phyloP scores from a whole-genome alignment of 2,329 filamentous ascomycete genomes.

The Diaporthe sp. region DNA sequence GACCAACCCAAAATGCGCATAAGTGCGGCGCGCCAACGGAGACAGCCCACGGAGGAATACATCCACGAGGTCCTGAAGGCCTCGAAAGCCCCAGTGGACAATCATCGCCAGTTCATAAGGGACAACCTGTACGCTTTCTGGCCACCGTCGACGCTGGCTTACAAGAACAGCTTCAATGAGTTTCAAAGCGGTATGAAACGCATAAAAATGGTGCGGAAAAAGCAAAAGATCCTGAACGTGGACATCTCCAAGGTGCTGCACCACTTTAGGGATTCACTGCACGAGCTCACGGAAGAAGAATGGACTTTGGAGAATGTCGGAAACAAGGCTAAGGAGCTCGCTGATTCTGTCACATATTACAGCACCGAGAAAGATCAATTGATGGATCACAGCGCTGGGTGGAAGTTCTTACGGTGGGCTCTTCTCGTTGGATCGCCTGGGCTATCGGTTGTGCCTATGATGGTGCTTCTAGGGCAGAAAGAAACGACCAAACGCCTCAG shows the following conservation, averaged over 20 bases:
- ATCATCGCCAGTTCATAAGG: constrained; percentile 29
- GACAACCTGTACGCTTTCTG: constrained; percentile 33
- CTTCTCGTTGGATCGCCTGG: constrained; percentile 42
- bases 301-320: constrained; percentile 28
- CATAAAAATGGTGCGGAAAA: not conserved
- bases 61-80: constrained; percentile 34
- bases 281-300: not conserved
- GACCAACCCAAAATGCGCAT: not conserved
- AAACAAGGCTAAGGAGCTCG: constrained; percentile 18
- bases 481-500: constrained; percentile 42
- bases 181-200: constrained; percentile 24
- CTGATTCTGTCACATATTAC: constrained; percentile 25
- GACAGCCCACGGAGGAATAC: constrained; percentile 18
- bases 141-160: constrained; percentile 2
- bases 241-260: constrained; percentile 28
- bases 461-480: constrained; percentile 44
- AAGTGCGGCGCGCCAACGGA: not conserved
- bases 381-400: constrained; percentile 35
- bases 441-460: constrained; percentile 38
- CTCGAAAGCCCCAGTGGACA: constrained; percentile 32
- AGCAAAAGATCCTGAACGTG: not conserved
- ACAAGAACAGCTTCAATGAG: constrained; percentile 19
- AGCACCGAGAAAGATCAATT: constrained; percentile 23
- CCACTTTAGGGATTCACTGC: not conserved
- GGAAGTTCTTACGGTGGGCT: constrained; percentile 44